Percentiles rank a stretch among this genome's conserved stretches.
phyloP scores from a whole-genome alignment of 2,329 filamentous ascomycete species.

The Fusarium humuli region DNA sequence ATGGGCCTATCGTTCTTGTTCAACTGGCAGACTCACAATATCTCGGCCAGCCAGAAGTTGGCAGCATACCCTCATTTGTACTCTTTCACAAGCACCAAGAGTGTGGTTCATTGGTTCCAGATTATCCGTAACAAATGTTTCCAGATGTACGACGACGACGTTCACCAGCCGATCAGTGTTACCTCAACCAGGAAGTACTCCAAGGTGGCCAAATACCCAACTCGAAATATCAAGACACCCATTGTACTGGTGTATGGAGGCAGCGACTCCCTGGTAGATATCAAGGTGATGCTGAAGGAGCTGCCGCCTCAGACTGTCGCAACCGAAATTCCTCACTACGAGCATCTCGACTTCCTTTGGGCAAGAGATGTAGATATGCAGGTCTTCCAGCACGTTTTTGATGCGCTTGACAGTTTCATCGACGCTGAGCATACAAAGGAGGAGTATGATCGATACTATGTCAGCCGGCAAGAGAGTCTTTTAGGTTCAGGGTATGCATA shows the following conservation, averaged over 20 bases:
- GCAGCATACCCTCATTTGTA: conserved; percentile 96
- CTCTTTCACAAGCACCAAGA: conserved; percentile 96
- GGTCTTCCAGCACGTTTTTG: conserved; percentile 92
- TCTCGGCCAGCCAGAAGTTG: conserved; percentile 87
- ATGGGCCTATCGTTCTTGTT: conserved; percentile 85
- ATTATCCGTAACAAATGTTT: conserved; percentile 97
- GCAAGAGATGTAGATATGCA: conserved; percentile 83
- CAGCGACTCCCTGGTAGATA: conserved; percentile 93
- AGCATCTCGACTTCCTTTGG: conserved; percentile 98
- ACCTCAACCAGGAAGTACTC: conserved; percentile 84
- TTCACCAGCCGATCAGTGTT: conserved; percentile 79
- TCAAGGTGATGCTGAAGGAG: conserved; percentile 90
- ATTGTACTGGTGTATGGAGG: conserved; percentile 95
- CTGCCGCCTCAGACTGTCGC: conserved; percentile 86
- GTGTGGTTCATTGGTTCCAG: conserved; percentile 98
- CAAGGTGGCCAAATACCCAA: conserved; percentile 96
- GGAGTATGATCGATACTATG: conserved; percentile 69
- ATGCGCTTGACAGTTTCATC: conserved; percentile 81
- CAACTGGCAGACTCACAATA: conserved; percentile 88
- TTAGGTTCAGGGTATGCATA: conserved; percentile 53
- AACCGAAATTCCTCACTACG: conserved; percentile 89
- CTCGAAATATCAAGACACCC: conserved; percentile 95
- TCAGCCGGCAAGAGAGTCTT: conserved; percentile 63
- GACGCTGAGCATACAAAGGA: conserved; percentile 68
- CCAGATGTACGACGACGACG: conserved; percentile 98